A percentile compares a stretch with the other conserved stretches of the same genome.
Evolutionary conservation across 1,139 yeast species (phyloP).

Genomic region (Kluyveromyces sp.): DNA sequence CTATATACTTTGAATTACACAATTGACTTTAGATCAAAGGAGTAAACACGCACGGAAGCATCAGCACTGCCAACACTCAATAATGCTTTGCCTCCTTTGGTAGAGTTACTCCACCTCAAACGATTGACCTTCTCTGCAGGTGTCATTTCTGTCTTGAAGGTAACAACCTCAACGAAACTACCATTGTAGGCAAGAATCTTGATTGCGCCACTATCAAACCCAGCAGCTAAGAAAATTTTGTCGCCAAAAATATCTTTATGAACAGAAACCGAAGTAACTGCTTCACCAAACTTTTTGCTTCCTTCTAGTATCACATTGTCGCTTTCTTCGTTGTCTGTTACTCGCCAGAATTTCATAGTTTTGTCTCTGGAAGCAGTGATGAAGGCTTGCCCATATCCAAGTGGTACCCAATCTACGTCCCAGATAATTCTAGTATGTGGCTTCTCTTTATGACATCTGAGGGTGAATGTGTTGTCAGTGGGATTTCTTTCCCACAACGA

Average conservation of each 20-base stretch:
- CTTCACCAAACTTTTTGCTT: slow-evolving; percentile 39
- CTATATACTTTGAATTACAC: neutral
- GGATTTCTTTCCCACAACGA: slow-evolving; percentile 60
- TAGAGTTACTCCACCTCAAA: slow-evolving; percentile 43
- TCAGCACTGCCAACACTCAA: slow-evolving; percentile 70
- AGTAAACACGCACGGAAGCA: slow-evolving; percentile 55
- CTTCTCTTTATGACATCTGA: slow-evolving; percentile 48
- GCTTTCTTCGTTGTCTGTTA: slow-evolving; percentile 25
- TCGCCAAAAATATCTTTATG: slow-evolving; percentile 30
- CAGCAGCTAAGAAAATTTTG: slow-evolving; percentile 48
- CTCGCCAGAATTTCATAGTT: slow-evolving; percentile 64
- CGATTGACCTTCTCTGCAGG: slow-evolving; percentile 60
- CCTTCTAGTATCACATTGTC: slow-evolving; percentile 17
- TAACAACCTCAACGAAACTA: slow-evolving; percentile 30
- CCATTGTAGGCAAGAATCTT: slow-evolving; percentile 31
- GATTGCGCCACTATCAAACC: slow-evolving; percentile 62
- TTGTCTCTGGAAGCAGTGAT: slow-evolving; percentile 88
- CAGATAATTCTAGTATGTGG: slow-evolving; percentile 91
- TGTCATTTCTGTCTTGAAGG: slow-evolving; percentile 36
- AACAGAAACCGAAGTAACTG: slow-evolving; percentile 72
- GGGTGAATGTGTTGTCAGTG: slow-evolving; percentile 36
- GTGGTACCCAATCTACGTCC: slow-evolving; percentile 86
- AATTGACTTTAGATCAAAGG: slow-evolving; percentile 18
- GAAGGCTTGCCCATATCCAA: slow-evolving; percentile 40
- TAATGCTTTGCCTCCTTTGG: slow-evolving; percentile 26